Evolutionary conservation across 768 basidiomycete genomes (phyloP).

Genomic region (Postia placenta): DNA sequence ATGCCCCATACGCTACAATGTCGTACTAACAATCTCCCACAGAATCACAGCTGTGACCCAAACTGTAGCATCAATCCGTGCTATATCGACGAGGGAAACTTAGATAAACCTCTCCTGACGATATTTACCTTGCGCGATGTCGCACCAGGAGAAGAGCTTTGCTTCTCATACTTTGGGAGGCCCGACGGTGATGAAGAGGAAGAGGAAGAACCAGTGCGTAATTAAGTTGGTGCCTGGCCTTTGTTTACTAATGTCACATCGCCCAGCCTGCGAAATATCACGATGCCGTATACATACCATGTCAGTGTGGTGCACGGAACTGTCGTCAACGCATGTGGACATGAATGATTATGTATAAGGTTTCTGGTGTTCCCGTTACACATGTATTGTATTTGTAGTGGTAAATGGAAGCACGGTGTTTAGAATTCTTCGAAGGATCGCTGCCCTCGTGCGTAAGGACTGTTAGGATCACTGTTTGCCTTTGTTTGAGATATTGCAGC

Average conservation of each 20-base stretch:
- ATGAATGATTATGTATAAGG: neutral
- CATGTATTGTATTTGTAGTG: no score
- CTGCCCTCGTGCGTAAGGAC: no score
- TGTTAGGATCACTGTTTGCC: no score
- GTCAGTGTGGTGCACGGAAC: slow-evolving; percentile 45
- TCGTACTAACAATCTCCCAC: neutral
- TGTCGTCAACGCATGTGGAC: slow-evolving; percentile 41
- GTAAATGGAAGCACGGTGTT: no score
- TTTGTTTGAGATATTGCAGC: neutral
- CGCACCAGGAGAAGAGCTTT: slow-evolving; percentile 61
- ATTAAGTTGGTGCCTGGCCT: no score
- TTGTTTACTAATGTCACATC: neutral
- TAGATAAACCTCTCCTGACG: slow-evolving; percentile 61
- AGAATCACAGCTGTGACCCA: slow-evolving; percentile 93
- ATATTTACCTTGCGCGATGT: slow-evolving; percentile 66
- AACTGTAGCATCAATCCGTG: slow-evolving; percentile 69
- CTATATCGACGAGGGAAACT: slow-evolving; percentile 73
- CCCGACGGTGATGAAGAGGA: slow-evolving; percentile 29
- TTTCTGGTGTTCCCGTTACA: no score
- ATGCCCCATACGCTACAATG: neutral
- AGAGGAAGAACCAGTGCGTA: slow-evolving; percentile 2
- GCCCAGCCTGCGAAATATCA: slow-evolving; percentile 8
- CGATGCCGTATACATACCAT: slow-evolving; percentile 42
- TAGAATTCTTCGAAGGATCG: no score
- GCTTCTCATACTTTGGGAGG: slow-evolving; percentile 66